Conservation (phyloP, 176 grass and related monocot species). For the Raddia distichophylla region DNA sequence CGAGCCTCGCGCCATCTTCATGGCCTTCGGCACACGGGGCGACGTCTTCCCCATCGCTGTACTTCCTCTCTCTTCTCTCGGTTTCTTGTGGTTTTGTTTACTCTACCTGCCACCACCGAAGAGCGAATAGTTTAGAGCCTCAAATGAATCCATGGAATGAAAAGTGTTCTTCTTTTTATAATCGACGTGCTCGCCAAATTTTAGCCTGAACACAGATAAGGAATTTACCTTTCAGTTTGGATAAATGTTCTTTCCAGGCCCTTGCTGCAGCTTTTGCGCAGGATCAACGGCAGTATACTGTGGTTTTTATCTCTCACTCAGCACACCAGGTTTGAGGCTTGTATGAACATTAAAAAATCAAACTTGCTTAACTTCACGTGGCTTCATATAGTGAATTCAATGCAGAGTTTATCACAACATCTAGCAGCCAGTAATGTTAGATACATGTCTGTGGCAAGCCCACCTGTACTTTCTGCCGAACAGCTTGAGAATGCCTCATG, state of each 20-base stretch:
- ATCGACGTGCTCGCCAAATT: background rate
- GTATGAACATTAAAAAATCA: background rate
- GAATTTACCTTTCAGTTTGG: background rate
- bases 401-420: constrained; percentile 60
- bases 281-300: constrained; percentile 61
- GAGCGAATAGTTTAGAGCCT: background rate
- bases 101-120: background rate
- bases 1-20: constrained; percentile 65
- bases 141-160: background rate
- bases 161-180: background rate
- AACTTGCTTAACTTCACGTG: constrained; percentile 5
- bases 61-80: background rate
- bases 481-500: constrained; percentile 56
- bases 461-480: constrained; percentile 59
- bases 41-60: constrained; percentile 91
- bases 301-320: constrained; percentile 80
- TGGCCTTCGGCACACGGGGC: constrained; percentile 89
- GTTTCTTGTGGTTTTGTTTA: constrained; percentile 4
- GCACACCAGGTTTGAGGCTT: constrained; percentile 64
- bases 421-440: constrained; percentile 61
- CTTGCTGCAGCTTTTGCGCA: constrained; percentile 73
- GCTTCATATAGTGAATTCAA: constrained; percentile 17
- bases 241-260: constrained; percentile 33
- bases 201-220: too few species aligned
- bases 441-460: constrained; percentile 66